phyloP scores from a whole-genome alignment of 2,329 filamentous ascomycete genomes.

The Simplicillium sp. region DNA sequence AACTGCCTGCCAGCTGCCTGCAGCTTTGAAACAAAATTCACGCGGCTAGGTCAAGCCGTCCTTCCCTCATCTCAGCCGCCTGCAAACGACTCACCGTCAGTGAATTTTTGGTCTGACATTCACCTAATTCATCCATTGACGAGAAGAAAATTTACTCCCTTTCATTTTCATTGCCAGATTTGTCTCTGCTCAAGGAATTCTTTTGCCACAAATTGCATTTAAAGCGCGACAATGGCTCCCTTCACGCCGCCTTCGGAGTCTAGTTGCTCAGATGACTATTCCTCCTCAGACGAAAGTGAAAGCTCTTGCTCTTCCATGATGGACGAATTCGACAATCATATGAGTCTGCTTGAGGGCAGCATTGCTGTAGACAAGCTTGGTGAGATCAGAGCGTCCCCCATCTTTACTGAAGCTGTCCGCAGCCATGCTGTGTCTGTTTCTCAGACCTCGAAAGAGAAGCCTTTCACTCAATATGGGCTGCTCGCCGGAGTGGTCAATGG shows the following conservation, averaged over 20 bases:
- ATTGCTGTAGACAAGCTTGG: slow-evolving; percentile 6
- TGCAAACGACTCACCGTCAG: background rate
- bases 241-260: background rate
- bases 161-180: too few relatives aligned
- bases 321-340: slow-evolving; percentile 1
- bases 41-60: too few relatives aligned
- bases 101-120: background rate
- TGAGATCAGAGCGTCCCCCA: slow-evolving; percentile 18
- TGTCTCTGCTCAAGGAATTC: too few relatives aligned
- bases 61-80: background rate
- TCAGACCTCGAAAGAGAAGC: background rate
- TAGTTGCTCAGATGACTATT: background rate
- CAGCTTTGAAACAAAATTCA: too few relatives aligned
- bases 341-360: slow-evolving; percentile 9
- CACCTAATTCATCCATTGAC: background rate
- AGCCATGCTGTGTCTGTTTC: slow-evolving; percentile 4
- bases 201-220: too few relatives aligned
- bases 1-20: too few relatives aligned
- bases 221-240: background rate
- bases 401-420: slow-evolving; percentile 20
- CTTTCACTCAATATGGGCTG: slow-evolving; percentile 18
- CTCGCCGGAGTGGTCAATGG: slow-evolving; percentile 1
- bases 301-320: background rate
- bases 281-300: background rate
- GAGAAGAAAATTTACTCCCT: too few relatives aligned